These are phyloP conservation scores for Sophora flavescens DNA, from an alignment of 306 rosid species.

Conservation along the genomic window DNA sequence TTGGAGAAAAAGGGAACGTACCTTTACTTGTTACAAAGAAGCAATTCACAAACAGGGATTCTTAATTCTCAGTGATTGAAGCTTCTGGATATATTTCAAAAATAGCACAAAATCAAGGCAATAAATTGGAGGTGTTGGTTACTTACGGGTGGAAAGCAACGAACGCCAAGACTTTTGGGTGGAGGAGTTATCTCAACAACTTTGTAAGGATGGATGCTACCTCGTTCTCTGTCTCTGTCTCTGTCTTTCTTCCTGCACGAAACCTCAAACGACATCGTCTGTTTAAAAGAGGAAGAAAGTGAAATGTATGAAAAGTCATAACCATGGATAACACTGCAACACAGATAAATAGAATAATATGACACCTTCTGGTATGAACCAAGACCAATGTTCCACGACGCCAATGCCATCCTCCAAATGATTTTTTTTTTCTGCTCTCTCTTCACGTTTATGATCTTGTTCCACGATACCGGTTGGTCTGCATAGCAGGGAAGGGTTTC, in stretches of 20 bases:
- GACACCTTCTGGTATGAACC: constrained; percentile 54
- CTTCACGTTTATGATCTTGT: not conserved
- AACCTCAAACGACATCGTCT: constrained; percentile 62
- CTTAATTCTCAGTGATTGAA: not conserved
- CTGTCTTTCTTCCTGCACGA: constrained; percentile 82
- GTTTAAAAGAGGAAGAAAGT: constrained; percentile 11
- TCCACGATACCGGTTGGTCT: too few relatives aligned
- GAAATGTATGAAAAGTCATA: not conserved
- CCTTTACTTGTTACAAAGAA: not conserved
- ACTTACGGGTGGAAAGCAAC: constrained; percentile 88
- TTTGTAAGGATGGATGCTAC: constrained; percentile 66
- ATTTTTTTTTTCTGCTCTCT: too few relatives aligned
- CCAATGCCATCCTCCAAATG: constrained; percentile 59
- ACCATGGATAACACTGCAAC: not conserved
- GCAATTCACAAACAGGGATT: not conserved
- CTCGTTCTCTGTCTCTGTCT: constrained; percentile 67
- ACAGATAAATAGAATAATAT: not conserved
- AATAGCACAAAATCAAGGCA: not conserved
- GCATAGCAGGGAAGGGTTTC: too few relatives aligned
- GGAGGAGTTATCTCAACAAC: constrained; percentile 97
- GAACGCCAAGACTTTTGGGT: constrained; percentile 88
- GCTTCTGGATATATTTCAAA: not conserved
- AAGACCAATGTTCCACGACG: constrained; percentile 53
- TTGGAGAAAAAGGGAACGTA: too few relatives aligned
- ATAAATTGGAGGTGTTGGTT: not conserved